phyloP scores from a whole-genome alignment of 495 filamentous ascomycete species.

The Astrocystis sublimbata region DNA sequence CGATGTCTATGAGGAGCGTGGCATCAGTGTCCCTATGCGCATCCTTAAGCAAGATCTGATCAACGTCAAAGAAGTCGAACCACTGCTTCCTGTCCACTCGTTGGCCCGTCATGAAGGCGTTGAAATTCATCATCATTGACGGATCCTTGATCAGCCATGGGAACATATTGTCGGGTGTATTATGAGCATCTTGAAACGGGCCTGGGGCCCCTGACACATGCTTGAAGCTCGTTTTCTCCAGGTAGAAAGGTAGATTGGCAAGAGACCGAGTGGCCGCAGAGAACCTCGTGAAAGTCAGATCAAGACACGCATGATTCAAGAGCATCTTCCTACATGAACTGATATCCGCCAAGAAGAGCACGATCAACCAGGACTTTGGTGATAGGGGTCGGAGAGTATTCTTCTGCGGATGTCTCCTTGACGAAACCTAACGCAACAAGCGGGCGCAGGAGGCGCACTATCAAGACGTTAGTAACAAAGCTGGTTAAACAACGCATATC shows the following conservation, averaged over 20 bases:
- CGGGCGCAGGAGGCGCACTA: conserved; percentile 41
- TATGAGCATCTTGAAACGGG: conserved; percentile 23
- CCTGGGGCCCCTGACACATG: conserved; percentile 15
- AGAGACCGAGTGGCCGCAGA: conserved; percentile 14
- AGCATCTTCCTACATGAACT: conserved; percentile 31
- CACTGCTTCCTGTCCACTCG: conserved; percentile 15
- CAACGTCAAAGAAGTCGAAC: conserved; percentile 20
- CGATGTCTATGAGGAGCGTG: conserved; percentile 54
- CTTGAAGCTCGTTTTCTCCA: conserved; percentile 24
- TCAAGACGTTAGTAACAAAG: background rate
- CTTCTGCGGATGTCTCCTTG: conserved; percentile 41
- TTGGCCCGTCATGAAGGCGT: conserved; percentile 25
- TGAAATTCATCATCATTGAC: conserved; percentile 20
- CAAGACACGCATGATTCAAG: conserved; percentile 18
- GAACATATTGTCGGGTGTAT: conserved; percentile 22
- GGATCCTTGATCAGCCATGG: conserved; percentile 22
- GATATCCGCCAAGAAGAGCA: conserved; percentile 23
- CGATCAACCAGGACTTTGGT: conserved; percentile 35
- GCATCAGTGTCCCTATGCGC: conserved; percentile 28
- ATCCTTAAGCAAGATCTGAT: conserved; percentile 12
- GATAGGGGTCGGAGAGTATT: conserved; percentile 48
- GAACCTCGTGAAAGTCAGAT: conserved; percentile 7
- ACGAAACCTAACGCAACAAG: conserved; percentile 51
- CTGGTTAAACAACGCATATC: background rate
- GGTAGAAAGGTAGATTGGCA: conserved; percentile 22